These are phyloP conservation scores for Cytospora mali DNA, from an alignment of 2,329 filamentous ascomycete genomes.

Conservation along the genomic window DNA sequence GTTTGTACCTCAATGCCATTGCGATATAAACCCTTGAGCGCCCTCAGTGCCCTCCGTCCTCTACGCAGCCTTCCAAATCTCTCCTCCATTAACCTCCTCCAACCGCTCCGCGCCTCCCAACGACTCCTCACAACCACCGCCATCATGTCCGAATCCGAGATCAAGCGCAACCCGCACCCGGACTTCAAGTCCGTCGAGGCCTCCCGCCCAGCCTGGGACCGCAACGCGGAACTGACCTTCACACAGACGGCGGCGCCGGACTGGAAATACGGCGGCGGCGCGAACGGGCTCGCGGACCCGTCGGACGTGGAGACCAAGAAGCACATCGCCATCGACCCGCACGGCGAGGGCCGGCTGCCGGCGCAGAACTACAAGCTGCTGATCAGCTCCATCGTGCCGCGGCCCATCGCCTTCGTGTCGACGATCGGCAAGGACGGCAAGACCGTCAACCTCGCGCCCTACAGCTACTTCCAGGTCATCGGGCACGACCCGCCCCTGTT, in stretches of 20 bases:
- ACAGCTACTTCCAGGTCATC: constrained; percentile 80
- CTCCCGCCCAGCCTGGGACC: constrained; percentile 63
- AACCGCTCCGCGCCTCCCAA: neutral
- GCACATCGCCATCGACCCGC: constrained; percentile 81
- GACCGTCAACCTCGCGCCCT: constrained; percentile 77
- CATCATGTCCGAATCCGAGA: constrained; percentile 42
- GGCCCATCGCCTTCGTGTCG: constrained; percentile 72
- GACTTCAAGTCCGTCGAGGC: constrained; percentile 76
- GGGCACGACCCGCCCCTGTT: constrained; percentile 85
- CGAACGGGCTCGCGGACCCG: constrained; percentile 52
- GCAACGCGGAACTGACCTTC: constrained; percentile 50
- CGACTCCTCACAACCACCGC: constrained; percentile 1
- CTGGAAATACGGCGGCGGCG: constrained; percentile 68
- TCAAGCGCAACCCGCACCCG: constrained; percentile 67
- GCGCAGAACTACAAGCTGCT: constrained; percentile 88
- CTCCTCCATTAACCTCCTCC: neutral
- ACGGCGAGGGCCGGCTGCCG: constrained; percentile 67
- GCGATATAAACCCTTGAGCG: neutral
- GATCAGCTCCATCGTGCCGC: constrained; percentile 79
- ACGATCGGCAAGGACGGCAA: constrained; percentile 61
- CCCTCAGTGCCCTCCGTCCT: neutral
- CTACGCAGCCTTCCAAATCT: constrained; percentile 3
- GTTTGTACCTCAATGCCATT: no score
- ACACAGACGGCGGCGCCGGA: constrained; percentile 65
- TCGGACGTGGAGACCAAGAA: constrained; percentile 41